These are phyloP conservation scores for Aspergillus pseudotamarii DNA, from an alignment of 2,329 filamentous ascomycete species.

Conservation along the genomic window DNA sequence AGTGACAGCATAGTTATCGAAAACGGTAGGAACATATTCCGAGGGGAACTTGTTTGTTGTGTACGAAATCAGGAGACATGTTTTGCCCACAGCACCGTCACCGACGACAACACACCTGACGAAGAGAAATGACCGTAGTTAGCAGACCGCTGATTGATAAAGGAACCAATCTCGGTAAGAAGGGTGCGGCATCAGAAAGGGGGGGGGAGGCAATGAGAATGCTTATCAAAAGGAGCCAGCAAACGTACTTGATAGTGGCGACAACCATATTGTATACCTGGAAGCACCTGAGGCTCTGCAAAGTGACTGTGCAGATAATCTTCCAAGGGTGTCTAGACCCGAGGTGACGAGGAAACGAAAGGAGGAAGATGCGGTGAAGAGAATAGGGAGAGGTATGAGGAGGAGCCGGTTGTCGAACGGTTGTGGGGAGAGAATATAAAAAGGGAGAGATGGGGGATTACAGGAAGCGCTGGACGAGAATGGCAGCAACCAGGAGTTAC, in stretches of 20 bases:
- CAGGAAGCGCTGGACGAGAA: conserved; percentile 14
- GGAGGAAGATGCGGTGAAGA: conserved; percentile 8
- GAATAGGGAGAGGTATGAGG: conserved; percentile 8
- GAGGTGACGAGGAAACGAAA: conserved; percentile 16
- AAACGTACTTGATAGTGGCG: conserved; percentile 64
- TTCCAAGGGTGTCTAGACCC: conserved; percentile 22
- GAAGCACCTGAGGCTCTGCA: conserved; percentile 17
- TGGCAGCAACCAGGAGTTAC: conserved; percentile 16
- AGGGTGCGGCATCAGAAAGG: conserved; percentile 8
- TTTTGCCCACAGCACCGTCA: conserved; percentile 99
- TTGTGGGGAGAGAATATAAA: conserved; percentile 8
- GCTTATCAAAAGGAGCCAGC: conserved; percentile 4
- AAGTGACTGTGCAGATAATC: conserved; percentile 12
- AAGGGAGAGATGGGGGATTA: conserved; percentile 9
- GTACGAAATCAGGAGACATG: conserved; percentile 97
- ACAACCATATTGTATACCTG: conserved; percentile 55
- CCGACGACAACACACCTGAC: conserved; percentile 95
- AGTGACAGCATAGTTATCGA: conserved; percentile 99
- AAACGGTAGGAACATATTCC: conserved; percentile 99
- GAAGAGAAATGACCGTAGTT: conserved; percentile 20
- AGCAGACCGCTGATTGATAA: conserved; percentile 16
- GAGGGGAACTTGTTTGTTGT: conserved; percentile 99
- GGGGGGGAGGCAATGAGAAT: conserved; percentile 11
- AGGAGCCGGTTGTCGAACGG: conserved; percentile 7
- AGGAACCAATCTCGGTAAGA: conserved; percentile 15